Conservation (phyloP, 148 eudicot genomes). For the Rhododendron henanense region DNA sequence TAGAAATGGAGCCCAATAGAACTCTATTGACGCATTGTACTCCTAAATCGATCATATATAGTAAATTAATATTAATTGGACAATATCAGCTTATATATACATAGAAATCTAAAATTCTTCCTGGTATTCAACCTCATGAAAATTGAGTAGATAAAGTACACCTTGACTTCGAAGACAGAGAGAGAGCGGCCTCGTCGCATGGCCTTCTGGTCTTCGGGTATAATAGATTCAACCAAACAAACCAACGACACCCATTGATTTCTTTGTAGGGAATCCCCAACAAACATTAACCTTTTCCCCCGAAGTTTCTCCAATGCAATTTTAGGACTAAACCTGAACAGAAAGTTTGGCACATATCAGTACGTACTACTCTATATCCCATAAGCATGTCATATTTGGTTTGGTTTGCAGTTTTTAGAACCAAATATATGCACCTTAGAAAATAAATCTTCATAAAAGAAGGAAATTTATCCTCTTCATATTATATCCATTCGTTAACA, state of each 20-base stretch:
- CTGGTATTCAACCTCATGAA: not conserved
- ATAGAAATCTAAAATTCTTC: too few species aligned
- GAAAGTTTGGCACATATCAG: not conserved
- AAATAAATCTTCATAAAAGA: not conserved
- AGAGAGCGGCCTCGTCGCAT: conserved; percentile 67
- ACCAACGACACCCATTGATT: conserved; percentile 95
- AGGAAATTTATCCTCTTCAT: not conserved
- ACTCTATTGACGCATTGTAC: conserved; percentile 81
- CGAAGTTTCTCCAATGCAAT: conserved; percentile 53
- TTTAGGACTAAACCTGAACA: conserved; percentile 46
- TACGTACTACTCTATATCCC: not conserved
- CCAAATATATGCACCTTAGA: too few species aligned
- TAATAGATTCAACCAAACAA: conserved; percentile 65
- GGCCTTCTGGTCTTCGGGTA: conserved; percentile 58
- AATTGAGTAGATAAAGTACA: conserved; percentile 2
- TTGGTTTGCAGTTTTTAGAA: not conserved
- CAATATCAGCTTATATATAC: too few species aligned
- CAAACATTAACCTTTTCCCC: conserved; percentile 91
- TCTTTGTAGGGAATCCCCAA: conserved; percentile 91
- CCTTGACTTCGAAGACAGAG: conserved; percentile 67
- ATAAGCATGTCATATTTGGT: not conserved
- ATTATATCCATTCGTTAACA: too few species aligned
- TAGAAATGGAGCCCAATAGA: conserved; percentile 94
- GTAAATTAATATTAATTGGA: too few species aligned
- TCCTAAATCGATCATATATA: conserved; percentile 31